Base-by-base conservation (phyloP, 1,284 basidiomycete species). In the Puccinia coronata region DNA sequence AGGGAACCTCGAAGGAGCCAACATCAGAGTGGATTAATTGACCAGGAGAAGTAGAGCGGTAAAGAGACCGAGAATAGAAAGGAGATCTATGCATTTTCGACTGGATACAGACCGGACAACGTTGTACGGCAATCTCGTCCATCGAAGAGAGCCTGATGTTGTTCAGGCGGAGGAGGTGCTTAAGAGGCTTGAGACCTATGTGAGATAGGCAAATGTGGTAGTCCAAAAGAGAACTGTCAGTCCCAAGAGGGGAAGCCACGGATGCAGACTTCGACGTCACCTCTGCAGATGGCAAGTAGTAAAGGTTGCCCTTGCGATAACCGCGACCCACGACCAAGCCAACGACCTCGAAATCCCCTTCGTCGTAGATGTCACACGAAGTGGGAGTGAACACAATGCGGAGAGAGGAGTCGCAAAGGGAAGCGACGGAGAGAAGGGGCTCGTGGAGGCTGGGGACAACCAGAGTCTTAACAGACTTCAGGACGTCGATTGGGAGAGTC, bases 1-100 rank as follows among this genome's bases (percentile, higher is more conserved):
- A n/a, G n/a, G n/a, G n/a, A n/a, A n/a, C n/a, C n/a, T n/a, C n/a
- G n/a, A n/a, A n/a, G n/a, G n/a, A n/a, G n/a, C n/a, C n/a, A n/a
- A n/a, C n/a, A n/a, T n/a, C n/a, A n/a, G n/a, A n/a, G n/a, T n/a
- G n/a, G n/a, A n/a, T n/a, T n/a, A n/a, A n/a, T n/a, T n/a, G n/a
- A n/a, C n/a, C n/a, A n/a, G n/a, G 25, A 83, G 82, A 67, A 86
- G 86, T 49, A 5, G 70, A 72, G 9, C 53, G 70, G 47, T 53
- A 28, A 20, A 75, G 25, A 25, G n/a, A 25, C 55, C 55, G 34
- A 25, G 41, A 28, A 59, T n/a, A 61, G 43, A 14, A 75, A 75
- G 20, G 61, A 28, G 61, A 18, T 65, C 1, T 34, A 57, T 9
- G 53, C 73, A 75, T 59, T 31, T 75, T 75, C 9, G 18, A 57